Conservation (phyloP, 805 yeast species). For the Saccharomyces paradoxus region DNA sequence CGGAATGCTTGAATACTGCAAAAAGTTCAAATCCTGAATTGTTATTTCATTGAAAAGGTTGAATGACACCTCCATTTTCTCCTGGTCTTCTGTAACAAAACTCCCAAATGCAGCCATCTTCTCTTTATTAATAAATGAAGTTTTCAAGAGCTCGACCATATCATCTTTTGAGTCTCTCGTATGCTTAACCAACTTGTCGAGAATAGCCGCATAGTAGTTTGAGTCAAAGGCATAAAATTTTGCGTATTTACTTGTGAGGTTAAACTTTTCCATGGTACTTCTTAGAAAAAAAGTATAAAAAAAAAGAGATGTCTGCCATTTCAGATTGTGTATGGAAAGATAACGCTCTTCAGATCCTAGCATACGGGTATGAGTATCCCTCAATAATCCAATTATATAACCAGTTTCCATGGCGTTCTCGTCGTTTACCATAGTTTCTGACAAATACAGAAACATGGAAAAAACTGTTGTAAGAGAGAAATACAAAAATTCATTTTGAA, state of each 20-base stretch:
- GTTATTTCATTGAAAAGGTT: not conserved
- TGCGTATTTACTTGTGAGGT: not conserved
- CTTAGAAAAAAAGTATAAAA: not conserved
- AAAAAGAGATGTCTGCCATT: not conserved
- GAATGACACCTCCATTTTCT: not conserved
- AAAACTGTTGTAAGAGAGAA: conserved; percentile 11
- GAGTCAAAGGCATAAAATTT: not conserved
- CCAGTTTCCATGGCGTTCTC: conserved; percentile 3
- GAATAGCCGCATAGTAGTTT: not conserved
- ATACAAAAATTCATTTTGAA: conserved; percentile 9
- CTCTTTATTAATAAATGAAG: not conserved
- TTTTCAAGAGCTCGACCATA: not conserved
- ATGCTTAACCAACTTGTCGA: not conserved
- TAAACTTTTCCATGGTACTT: not conserved
- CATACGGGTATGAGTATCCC: conserved; percentile 4
- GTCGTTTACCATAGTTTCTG: conserved; percentile 5
- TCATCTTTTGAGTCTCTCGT: not conserved
- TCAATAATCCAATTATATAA: conserved; percentile 4
- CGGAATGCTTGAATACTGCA: not conserved
- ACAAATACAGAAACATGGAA: conserved; percentile 5
- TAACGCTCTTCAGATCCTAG: not conserved
- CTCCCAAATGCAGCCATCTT: not conserved
- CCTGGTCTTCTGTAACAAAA: not conserved
- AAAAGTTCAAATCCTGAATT: not conserved
- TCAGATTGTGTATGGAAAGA: not conserved